Evolutionary conservation across 306 rosid species (phyloP).

Genomic region (Pterocarpus macrocarpus): DNA sequence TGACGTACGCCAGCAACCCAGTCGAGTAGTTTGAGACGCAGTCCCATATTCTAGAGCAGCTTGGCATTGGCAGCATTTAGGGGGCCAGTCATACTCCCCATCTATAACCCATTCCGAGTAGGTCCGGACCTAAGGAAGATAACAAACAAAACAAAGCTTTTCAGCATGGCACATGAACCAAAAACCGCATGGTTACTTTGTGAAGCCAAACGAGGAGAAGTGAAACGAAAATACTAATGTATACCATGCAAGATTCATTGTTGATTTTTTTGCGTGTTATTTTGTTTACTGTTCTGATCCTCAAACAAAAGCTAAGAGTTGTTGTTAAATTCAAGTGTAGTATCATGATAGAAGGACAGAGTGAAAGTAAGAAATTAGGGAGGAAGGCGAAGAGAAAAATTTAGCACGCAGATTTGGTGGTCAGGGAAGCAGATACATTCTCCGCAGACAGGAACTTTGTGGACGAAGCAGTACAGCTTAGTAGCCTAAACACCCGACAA

Average conservation of each 20-base stretch:
- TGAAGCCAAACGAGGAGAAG: slow-evolving; percentile 16
- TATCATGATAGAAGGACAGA: no score
- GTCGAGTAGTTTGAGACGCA: slow-evolving; percentile 80
- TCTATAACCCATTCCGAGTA: slow-evolving; percentile 99
- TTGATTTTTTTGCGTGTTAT: no score
- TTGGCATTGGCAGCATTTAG: slow-evolving; percentile 88
- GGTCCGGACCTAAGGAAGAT: slow-evolving; percentile 76
- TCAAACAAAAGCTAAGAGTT: no score
- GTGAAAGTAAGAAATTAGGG: no score
- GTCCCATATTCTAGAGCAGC: slow-evolving; percentile 71
- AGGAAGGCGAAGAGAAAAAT: not conserved
- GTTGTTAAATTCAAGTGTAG: no score
- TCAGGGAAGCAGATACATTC: slow-evolving; percentile 97
- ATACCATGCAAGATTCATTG: no score
- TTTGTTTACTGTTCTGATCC: no score
- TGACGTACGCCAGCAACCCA: slow-evolving; percentile 97
- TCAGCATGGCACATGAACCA: slow-evolving; percentile 29
- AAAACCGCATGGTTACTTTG: not conserved
- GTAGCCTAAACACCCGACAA: slow-evolving; percentile 82
- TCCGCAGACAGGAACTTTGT: slow-evolving; percentile 99
- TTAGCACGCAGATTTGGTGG: slow-evolving; percentile 96
- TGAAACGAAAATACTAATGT: not conserved
- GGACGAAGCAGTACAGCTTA: slow-evolving; percentile 94
- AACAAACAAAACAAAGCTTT: slow-evolving; percentile 43
- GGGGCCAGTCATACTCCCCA: slow-evolving; percentile 98